phyloP scores from a whole-genome alignment of 73 alveolate species.

The Urostyla sp. region DNA sequence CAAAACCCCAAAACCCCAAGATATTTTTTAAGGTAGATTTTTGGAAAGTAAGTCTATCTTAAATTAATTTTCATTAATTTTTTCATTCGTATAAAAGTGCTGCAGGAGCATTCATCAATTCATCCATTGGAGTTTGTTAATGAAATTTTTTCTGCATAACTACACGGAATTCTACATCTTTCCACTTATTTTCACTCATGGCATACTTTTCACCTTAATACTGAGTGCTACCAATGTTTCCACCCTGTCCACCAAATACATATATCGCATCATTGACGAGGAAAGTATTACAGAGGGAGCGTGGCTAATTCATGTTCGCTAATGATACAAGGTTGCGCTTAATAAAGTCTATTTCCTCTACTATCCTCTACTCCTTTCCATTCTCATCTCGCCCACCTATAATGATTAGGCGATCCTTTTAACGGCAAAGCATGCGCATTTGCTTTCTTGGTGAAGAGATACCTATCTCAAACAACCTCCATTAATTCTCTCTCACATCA shows the following conservation, averaged over 20 bases:
- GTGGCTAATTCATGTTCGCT: slow-evolving; percentile 11
- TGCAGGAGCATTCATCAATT: slow-evolving; percentile 5
- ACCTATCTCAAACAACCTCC: slow-evolving; percentile 26
- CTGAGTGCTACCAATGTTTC: not conserved
- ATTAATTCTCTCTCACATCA: slow-evolving; percentile 31
- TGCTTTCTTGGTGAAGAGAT: slow-evolving; percentile 10
- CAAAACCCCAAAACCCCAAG: too few species aligned
- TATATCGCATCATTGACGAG: slow-evolving; percentile 39
- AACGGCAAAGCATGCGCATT: slow-evolving; percentile 3
- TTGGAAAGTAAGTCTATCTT: too few species aligned
- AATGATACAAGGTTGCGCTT: slow-evolving; percentile 29
- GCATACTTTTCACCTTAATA: slow-evolving; percentile 38
- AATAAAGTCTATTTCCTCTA: slow-evolving; percentile 53
- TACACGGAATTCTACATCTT: not conserved
- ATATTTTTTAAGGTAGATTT: too few species aligned
- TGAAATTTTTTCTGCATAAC: not conserved
- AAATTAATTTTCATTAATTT: too few species aligned
- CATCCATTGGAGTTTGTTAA: slow-evolving; percentile 16
- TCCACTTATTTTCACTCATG: slow-evolving; percentile 56
- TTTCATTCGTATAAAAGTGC: not conserved
- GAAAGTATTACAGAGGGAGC: slow-evolving; percentile 36
- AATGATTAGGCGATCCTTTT: slow-evolving; percentile 48
- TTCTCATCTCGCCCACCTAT: slow-evolving; percentile 32
- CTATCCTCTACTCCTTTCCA: slow-evolving; percentile 10
- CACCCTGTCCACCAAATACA: slow-evolving; percentile 43